Base-by-base conservation (phyloP, 371 early-diverging fungal species). In the Lichtheimia corymbifera region DNA sequence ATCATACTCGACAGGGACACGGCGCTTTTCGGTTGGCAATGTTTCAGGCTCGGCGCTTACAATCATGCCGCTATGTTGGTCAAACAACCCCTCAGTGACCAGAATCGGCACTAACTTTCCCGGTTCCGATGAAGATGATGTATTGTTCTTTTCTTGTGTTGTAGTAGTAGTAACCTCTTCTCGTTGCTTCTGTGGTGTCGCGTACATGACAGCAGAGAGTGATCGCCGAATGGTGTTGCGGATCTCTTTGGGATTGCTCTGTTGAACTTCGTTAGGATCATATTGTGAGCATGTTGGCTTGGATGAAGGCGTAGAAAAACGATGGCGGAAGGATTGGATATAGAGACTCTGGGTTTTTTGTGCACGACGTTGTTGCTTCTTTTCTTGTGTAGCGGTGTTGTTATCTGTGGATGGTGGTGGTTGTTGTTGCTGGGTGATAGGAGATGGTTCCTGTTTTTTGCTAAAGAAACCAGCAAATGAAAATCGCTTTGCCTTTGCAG, bases 311-410 rank as follows among this genome's bases (percentile, higher is more conserved):
- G 47, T 43, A n/a, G 59, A 35, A 35, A 35, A 35, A 11, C 35
- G 59, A 55, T 64, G 63, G 43, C 66, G 64, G 44, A 75, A 75
- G 11, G 75, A 75, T 53, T 67, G 70, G 27, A 76, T 47, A 51
- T 73, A 73, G 22, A 73, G 50, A 57, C 71, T 73, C 53, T 73
- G 73, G 15, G 76, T 60, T 61, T 76, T 76, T 61, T 76, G 66
- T 3, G 68, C 55, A 42, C 76, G 57, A 28, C 61, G 62, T 24
- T 40, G 40, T 49, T 55, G 55, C 2, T 35, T 56, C 20, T 56
- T 45, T 5, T 50, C 35, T 35, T 35, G 35, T 35, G 35, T 35
- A 35, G 35, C 49, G 27, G 9, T n/a, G 12, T n/a, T 45, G 24
- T 15, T 27, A 25, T 12, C 44, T 17, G 58, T 57, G 40, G 56